These are phyloP conservation scores for Proliferodiscus dingleyae DNA, from an alignment of 2,329 filamentous ascomycete genomes.

Conservation along the genomic window DNA sequence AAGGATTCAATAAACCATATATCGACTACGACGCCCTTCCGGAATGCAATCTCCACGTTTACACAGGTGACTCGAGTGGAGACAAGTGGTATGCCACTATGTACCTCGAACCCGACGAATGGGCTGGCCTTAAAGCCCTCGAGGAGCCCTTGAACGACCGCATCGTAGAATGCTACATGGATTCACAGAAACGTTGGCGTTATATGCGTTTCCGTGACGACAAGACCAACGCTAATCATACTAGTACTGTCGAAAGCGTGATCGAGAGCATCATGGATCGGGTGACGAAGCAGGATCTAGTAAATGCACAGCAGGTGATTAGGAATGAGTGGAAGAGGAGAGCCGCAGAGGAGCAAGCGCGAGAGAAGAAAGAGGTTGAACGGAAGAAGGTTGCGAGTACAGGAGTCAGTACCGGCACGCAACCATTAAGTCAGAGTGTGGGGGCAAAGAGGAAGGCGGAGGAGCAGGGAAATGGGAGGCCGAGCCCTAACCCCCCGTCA, in stretches of 20 bases:
- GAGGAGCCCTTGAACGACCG: slow-evolving; percentile 75
- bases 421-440: too few relatives aligned
- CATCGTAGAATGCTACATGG: slow-evolving; percentile 86
- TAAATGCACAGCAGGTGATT: slow-evolving; percentile 64
- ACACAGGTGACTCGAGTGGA: slow-evolving; percentile 52
- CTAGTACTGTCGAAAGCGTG: slow-evolving; percentile 76
- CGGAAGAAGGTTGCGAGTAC: slow-evolving; percentile 12
- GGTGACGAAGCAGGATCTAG: slow-evolving; percentile 77
- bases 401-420: slow-evolving; percentile 8
- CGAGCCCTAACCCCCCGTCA: slow-evolving; percentile 26
- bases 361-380: slow-evolving; percentile 18
- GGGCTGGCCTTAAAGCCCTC: slow-evolving; percentile 73
- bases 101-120: slow-evolving; percentile 69
- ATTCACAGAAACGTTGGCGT: slow-evolving; percentile 71
- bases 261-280: slow-evolving; percentile 84
- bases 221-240: slow-evolving; percentile 87
- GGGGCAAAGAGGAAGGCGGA: slow-evolving; percentile 26
- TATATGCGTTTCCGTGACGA: slow-evolving; percentile 89
- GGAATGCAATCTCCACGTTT: slow-evolving; percentile 66
- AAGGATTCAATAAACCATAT: slow-evolving; percentile 58
- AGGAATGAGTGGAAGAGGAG: slow-evolving; percentile 69
- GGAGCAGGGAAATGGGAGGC: slow-evolving; percentile 23
- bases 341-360: slow-evolving; percentile 16
- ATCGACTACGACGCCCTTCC: slow-evolving; percentile 78
- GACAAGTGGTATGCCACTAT: slow-evolving; percentile 58